A percentile compares a stretch with the other conserved stretches of the same genome.
These are phyloP conservation scores for Taphrina communis DNA, from an alignment of 1,139 yeast genomes.

Conservation along the genomic window DNA sequence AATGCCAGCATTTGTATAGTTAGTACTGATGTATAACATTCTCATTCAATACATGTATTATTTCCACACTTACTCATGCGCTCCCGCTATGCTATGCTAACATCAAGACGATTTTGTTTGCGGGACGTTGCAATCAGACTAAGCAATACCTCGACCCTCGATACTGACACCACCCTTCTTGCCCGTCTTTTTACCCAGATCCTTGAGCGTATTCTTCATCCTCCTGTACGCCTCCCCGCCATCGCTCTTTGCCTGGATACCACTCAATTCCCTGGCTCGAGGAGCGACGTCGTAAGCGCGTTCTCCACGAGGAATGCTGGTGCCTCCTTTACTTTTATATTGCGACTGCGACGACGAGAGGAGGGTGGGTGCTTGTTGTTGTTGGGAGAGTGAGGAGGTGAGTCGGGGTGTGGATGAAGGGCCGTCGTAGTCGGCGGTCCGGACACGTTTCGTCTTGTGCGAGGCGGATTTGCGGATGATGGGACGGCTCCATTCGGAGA, in stretches of 20 bases:
- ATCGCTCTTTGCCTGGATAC: constrained; percentile 17
- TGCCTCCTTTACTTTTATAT: constrained; percentile 36
- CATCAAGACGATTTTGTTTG: too few relatives aligned
- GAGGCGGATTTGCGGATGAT: constrained; percentile 95
- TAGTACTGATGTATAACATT: neutral
- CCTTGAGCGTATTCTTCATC: constrained; percentile 35
- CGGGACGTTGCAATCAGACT: neutral
- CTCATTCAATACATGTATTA: neutral
- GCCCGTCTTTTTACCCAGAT: constrained; percentile 23
- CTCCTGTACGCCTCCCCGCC: constrained; percentile 34
- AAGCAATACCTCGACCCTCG: constrained; percentile 37
- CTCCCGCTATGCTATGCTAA: constrained; percentile 7
- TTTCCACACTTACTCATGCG: neutral
- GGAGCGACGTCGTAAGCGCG: constrained; percentile 37
- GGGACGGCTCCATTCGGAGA: constrained; percentile 85
- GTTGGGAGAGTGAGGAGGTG: constrained; percentile 14
- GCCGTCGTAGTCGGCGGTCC: constrained; percentile 34
- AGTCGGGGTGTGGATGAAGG: constrained; percentile 13
- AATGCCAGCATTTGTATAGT: neutral
- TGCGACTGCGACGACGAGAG: constrained; percentile 3
- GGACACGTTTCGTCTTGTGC: constrained; percentile 83
- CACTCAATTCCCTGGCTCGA: constrained; percentile 21
- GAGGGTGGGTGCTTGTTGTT: too few relatives aligned
- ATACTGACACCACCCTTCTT: constrained; percentile 36
- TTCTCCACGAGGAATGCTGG: constrained; percentile 40